Evolutionary conservation across 345 rosid species (phyloP).

Genomic region (Brassica napus): Da-Ae NC_063449.1:27726001-27726500

Average conservation of each 20-base stretch:
- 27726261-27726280: constrained; percentile 40
- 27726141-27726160: no score
- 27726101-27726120: no score
- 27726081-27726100: no score
- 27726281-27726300: constrained; percentile 28
- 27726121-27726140: no score
- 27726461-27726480: background rate
- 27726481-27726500: constrained; percentile 31
- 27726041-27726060: background rate
- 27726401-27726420: background rate
- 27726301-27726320: constrained; percentile 12
- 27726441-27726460: background rate
- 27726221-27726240: background rate
- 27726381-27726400: constrained; percentile 26
- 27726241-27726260: constrained; percentile 36
- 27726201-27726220: background rate
- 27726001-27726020: no score
- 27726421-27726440: background rate
- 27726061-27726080: no score
- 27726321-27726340: constrained; percentile 32
- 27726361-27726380: constrained; percentile 20
- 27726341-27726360: constrained; percentile 32
- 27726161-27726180: no score
- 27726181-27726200: no score
- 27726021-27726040: no score